Conservation (phyloP, 345 rosid genomes). For the Citrus sp. region DNA sequence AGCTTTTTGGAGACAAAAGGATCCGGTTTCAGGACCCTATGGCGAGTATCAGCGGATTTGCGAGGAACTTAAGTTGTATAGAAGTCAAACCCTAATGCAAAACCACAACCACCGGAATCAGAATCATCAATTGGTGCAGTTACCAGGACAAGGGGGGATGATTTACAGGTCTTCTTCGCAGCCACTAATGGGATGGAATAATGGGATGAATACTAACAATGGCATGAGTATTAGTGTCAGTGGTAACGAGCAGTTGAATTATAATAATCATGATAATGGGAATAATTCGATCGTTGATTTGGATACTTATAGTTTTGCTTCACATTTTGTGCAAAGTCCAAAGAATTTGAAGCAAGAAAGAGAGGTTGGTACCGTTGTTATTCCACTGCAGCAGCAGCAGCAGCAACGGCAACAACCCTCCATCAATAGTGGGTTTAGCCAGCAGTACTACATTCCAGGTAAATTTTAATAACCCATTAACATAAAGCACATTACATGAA, state of each 20-base stretch:
- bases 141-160: neutral
- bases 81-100: slow-evolving; percentile 17
- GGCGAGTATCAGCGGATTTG: slow-evolving; percentile 53
- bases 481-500: neutral
- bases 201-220: neutral
- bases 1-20: slow-evolving; percentile 61
- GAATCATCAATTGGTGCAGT: slow-evolving; percentile 17
- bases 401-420: slow-evolving; percentile 17
- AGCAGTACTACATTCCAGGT: slow-evolving; percentile 33
- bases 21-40: slow-evolving; percentile 56
- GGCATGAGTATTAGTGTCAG: neutral
- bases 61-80: slow-evolving; percentile 54
- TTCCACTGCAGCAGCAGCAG: slow-evolving; percentile 5
- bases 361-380: slow-evolving; percentile 13
- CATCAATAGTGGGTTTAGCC: slow-evolving; percentile 15
- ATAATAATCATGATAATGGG: neutral
- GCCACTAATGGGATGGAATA: neutral
- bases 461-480: neutral
- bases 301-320: slow-evolving; percentile 20
- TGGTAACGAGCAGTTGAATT: neutral
- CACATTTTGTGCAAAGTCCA: slow-evolving; percentile 13
- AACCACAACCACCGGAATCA: neutral
- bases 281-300: slow-evolving; percentile 16
- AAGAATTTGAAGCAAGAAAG: slow-evolving; percentile 25
- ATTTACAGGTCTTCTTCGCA: neutral